Evolutionary conservation across 495 filamentous ascomycete species (phyloP).

Genomic region (Talaromyces stipitatus): DNA sequence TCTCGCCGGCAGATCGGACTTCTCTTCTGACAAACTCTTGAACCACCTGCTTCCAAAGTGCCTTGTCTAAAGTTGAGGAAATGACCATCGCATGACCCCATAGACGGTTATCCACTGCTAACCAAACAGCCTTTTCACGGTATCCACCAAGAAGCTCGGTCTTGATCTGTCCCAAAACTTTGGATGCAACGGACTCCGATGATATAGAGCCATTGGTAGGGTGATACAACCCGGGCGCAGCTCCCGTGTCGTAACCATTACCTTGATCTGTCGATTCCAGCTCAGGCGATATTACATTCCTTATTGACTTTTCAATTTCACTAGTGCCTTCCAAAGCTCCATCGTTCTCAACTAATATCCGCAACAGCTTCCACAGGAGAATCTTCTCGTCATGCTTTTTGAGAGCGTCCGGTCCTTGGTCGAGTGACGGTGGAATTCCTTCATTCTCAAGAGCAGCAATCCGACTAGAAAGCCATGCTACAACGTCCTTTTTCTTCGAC

Average conservation of each 20-base stretch:
- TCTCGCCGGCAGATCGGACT: slow-evolving; percentile 67
- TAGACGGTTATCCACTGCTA: slow-evolving; percentile 83
- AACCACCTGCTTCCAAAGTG: slow-evolving; percentile 82
- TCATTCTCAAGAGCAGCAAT: slow-evolving; percentile 64
- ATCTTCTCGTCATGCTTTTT: slow-evolving; percentile 75
- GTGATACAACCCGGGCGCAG: slow-evolving; percentile 21
- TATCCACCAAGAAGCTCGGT: slow-evolving; percentile 69
- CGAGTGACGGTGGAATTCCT: slow-evolving; percentile 39
- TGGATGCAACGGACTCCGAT: slow-evolving; percentile 57
- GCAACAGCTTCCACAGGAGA: slow-evolving; percentile 80
- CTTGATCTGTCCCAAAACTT: slow-evolving; percentile 61
- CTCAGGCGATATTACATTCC: slow-evolving; percentile 64
- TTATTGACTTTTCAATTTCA: slow-evolving; percentile 63
- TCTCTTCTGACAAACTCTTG: slow-evolving; percentile 93
- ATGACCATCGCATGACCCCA: slow-evolving; percentile 97
- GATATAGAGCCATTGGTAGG: slow-evolving; percentile 21
- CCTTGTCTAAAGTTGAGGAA: slow-evolving; percentile 61
- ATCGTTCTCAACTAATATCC: slow-evolving; percentile 77
- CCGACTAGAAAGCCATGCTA: slow-evolving; percentile 70
- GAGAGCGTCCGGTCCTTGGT: slow-evolving; percentile 44
- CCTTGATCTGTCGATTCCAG: slow-evolving; percentile 27
- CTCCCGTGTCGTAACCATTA: slow-evolving; percentile 12
- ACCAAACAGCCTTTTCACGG: slow-evolving; percentile 86
- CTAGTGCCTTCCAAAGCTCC: slow-evolving; percentile 69
- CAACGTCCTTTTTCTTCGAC: slow-evolving; percentile 87